Evolutionary conservation across 225 moss, liverwort and hornwort species (phyloP).

Genomic region (Sphagnum contortum): DNA sequence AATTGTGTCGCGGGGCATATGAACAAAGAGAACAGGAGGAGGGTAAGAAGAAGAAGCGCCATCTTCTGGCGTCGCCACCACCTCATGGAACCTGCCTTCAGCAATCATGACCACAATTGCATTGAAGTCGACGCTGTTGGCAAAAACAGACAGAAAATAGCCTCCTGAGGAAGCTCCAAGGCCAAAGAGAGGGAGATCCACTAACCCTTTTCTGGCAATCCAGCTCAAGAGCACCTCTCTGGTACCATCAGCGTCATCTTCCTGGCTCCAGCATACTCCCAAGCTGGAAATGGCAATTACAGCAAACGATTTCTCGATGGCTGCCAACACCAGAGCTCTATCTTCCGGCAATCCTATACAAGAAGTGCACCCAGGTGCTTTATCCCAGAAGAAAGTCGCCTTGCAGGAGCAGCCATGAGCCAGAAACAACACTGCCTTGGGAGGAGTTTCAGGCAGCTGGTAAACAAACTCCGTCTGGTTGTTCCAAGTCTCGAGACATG

Average conservation of each 20-base stretch:
- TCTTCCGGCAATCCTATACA: conserved; percentile 88
- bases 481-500: too few relatives aligned
- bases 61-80: conserved; percentile 10
- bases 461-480: conserved; percentile 69
- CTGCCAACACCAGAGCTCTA: conserved; percentile 55
- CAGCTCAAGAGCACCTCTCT: conserved; percentile 46
- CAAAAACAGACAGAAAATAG: conserved; percentile 66
- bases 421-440: conserved; percentile 65
- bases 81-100: conserved; percentile 53
- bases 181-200: conserved; percentile 55
- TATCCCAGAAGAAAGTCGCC: conserved; percentile 88
- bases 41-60: conserved; percentile 29
- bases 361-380: conserved; percentile 41
- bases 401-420: conserved; percentile 85
- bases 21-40: conserved; percentile 82
- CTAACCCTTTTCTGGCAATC: conserved; percentile 39
- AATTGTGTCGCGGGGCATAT: conserved; percentile 74
- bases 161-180: conserved; percentile 91
- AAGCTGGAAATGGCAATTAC: conserved; percentile 75
- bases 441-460: conserved; percentile 50
- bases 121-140: conserved; percentile 46
- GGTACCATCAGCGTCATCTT: conserved; percentile 33
- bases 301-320: conserved; percentile 57
- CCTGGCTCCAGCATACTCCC: conserved; percentile 56
- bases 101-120: conserved; percentile 81